Evolutionary conservation across 306 rosid genomes (phyloP), one percentile per base, ranked within the genome.

Genomic region (Vigna nakashimae): DNA sequence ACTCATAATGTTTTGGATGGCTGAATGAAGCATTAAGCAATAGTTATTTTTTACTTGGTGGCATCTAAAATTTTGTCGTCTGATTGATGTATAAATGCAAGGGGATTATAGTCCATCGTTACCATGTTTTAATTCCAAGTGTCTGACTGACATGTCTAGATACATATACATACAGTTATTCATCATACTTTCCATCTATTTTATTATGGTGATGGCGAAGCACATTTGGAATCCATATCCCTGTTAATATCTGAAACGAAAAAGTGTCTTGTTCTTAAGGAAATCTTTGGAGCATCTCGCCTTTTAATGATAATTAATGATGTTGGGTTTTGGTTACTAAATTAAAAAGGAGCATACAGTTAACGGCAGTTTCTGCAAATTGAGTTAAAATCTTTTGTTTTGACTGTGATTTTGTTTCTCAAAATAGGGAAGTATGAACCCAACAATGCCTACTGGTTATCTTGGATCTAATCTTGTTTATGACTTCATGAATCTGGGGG

Each of bases 391-490:
- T 40, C 3, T 57, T 49, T 38, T 64, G 48, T 74, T 77, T 68
- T 75, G 58, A 83, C 62, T 42, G 24, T 40, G 55, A 2, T 65
- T 75, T 62, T 69, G 22, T 80, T 72, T 82, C 65, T 67, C 48
- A 24, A 68, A 83, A 71, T 59, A 93, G 98, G 96, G 97, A 78
- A 91, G 77, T 85, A 64, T 88, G 79, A 84, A 75, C 75, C 80
- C 89, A 69, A 75, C 88, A 56, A 80, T 93, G 73, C 83, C 93
- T 32, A 48, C 84, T 17, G 52, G 90, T 78, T 66, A 82, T 84
- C 84, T 89, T 78, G 91, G 90, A 49, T 86, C 92, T 49, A 90
- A 86, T 84, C 78, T 86, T 76, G 70, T 84, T 10, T 93, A 90
- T 78, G 82, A 82, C 70, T 73, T 80, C 45, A 82, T 74, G 79